Base-by-base conservation (phyloP, 2,329 filamentous ascomycete genomes). In the Cercospora sp. region DNA sequence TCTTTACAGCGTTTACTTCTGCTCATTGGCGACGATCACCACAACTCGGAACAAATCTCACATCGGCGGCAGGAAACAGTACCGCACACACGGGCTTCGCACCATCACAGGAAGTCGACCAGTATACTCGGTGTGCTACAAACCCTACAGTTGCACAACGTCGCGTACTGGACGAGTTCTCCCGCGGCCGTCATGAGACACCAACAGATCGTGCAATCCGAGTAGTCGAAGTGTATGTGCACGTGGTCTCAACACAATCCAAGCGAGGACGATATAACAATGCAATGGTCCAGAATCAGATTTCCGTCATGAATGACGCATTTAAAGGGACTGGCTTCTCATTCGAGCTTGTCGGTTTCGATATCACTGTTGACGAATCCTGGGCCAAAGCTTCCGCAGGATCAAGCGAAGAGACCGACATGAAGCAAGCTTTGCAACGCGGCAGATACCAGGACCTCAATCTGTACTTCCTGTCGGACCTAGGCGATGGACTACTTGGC, bases 401-500 rank as follows among this genome's bases (percentile, higher is more conserved):
- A 69, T 85, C 85, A 51, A 80, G 72, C 28, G 66, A 57, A 31
- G 64, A 70, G 36, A 61, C 20, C 12, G 78, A 68, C 13, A 86
- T 87, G 84, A 87, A 87, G 75, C 75, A 76, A 42, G 75, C 81
- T 3, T 81, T 87, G 3, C 83, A 84, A 23, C 78, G 81, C 69
- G 85, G 85, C 61, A 81, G 74, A 33, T 87, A 87, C 75, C 70
- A 72, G 20, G 81, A 82, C 0, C 79, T 87, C 28, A 87, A 87
- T 75, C 78, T 87, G 51, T 87, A 86, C 76, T 87, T 86, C 76
- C 82, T 86, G 72, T 84, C 83, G 18, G 79, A 85, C 64, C 78
- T 87, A 1, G 65, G 68, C 9, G 48, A 51, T n/a, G 59, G 60
- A 36, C 23, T 69, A 9, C 65, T 69, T 12, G 62, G 62, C 12